These are phyloP conservation scores for Lepiota brunneoincarnata DNA, from an alignment of 768 basidiomycete genomes.

Conservation along the genomic window DNA sequence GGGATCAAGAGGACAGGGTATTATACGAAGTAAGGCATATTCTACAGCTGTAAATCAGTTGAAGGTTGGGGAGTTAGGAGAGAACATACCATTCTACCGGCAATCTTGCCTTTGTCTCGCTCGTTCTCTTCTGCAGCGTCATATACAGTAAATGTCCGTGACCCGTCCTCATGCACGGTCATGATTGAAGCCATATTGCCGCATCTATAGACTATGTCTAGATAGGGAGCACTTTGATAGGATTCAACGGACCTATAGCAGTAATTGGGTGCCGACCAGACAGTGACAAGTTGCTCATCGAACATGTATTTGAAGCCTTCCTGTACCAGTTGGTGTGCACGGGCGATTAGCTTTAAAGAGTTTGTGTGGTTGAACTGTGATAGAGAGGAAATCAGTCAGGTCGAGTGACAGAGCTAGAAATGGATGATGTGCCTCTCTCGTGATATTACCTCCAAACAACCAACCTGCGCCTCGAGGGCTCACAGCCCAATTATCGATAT, in stretches of 20 bases:
- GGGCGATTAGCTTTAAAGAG: conserved; percentile 80
- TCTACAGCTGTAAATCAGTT: conserved; percentile 28
- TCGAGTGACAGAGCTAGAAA: not conserved
- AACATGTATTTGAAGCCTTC: conserved; percentile 98
- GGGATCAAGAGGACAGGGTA: not conserved
- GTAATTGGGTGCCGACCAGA: conserved; percentile 92
- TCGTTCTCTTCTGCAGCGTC: conserved; percentile 89
- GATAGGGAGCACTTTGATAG: not conserved
- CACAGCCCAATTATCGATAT: conserved; percentile 94
- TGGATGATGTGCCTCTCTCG: conserved; percentile 60
- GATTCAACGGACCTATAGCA: conserved; percentile 56
- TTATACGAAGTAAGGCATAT: conserved; percentile 39
- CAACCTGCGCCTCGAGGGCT: conserved; percentile 96
- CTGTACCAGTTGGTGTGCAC: conserved; percentile 96
- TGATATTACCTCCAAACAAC: conserved; percentile 87
- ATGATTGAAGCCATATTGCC: conserved; percentile 90
- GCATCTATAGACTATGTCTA: conserved; percentile 14
- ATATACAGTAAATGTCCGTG: conserved; percentile 76
- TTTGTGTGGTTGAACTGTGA: conserved; percentile 90
- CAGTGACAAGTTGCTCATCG: conserved; percentile 85
- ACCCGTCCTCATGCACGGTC: conserved; percentile 70
- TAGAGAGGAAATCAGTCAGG: not conserved
- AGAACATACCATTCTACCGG: conserved; percentile 63
- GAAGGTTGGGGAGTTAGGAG: not conserved
- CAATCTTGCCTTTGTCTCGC: conserved; percentile 69